Evolutionary conservation across 306 rosid genomes (phyloP).

Genomic region (Sesbania bispinosa): DNA sequence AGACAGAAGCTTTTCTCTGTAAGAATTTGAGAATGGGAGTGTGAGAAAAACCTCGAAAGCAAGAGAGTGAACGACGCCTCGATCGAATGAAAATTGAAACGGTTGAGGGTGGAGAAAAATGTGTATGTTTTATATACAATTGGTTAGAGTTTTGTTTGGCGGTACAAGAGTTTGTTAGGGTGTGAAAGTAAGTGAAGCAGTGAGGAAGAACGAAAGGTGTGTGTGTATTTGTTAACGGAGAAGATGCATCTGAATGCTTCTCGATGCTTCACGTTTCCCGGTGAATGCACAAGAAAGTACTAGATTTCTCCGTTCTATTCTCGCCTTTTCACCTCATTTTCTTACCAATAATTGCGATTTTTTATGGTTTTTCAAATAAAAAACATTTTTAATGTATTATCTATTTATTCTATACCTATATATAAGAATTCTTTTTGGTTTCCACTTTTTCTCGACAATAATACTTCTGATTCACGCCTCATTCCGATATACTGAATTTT

Average conservation of each 20-base stretch:
- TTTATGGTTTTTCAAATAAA: no score
- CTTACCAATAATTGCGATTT: no score
- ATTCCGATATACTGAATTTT: no score
- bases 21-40: background rate
- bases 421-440: no score
- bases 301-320: background rate
- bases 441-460: no score
- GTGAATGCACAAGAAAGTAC: background rate
- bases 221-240: conserved; percentile 7
- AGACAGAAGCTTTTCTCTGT: background rate
- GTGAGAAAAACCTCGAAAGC: background rate
- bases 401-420: no score
- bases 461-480: no score
- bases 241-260: conserved; percentile 14
- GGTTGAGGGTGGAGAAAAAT: background rate
- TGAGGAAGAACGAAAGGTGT: background rate
- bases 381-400: no score
- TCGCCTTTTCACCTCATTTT: background rate
- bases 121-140: background rate
- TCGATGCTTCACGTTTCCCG: background rate
- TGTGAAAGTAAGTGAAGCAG: background rate
- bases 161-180: no score
- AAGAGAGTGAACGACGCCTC: background rate
- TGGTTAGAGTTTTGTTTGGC: background rate
- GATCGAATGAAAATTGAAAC: background rate